Evolutionary conservation across 495 filamentous ascomycete species (phyloP), one percentile per base, ranked within the genome.

Genomic region (Penicillium crystallinum): DNA sequence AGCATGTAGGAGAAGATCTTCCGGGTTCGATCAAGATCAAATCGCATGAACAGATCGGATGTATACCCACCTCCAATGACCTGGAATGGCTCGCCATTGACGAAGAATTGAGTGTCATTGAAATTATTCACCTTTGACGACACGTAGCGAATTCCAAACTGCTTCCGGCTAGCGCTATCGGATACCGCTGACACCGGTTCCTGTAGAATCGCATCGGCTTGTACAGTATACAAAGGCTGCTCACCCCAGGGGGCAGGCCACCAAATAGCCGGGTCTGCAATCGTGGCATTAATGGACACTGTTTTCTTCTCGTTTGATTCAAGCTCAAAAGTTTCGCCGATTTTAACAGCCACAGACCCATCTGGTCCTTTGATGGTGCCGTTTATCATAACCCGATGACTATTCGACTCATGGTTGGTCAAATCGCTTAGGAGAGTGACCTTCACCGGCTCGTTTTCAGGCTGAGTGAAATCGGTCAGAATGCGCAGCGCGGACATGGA

Each of bases 231-330:
- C 10, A 92, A 68, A 0, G 85, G 83, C 55, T 91, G 89, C 45
- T 77, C 64, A 23, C 90, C 90, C 73, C 90, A 90, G 6, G 77
- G 68, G n/a, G 79, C 70, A 12, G 90, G 88, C 70, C 85, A 91
- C 90, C 90, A 95, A 18, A 93, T 73, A 17, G 78, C 64, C 2
- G 88, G 84, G 22, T 80, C 71, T 3, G 67, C 45, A 0, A 83
- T 67, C 14, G 77, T 29, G 3, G 76, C 55, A 4, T 63, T 63
- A 1, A 73, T 58, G 1, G 63, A 58, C 0, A 80, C 54, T 4
- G 68, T 71, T 3, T 71, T 62, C 10, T 73, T 71, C 21, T 65
- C 61, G 1, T 65, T 61, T 29, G 73, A 56, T 3, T 58, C 45
- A 1, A 85, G 56, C 0, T 61, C 69, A 36, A 82, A 44, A 0